These are phyloP conservation scores for Bathelium albidoporum DNA, from an alignment of 495 filamentous ascomycete genomes.

Conservation along the genomic window DNA sequence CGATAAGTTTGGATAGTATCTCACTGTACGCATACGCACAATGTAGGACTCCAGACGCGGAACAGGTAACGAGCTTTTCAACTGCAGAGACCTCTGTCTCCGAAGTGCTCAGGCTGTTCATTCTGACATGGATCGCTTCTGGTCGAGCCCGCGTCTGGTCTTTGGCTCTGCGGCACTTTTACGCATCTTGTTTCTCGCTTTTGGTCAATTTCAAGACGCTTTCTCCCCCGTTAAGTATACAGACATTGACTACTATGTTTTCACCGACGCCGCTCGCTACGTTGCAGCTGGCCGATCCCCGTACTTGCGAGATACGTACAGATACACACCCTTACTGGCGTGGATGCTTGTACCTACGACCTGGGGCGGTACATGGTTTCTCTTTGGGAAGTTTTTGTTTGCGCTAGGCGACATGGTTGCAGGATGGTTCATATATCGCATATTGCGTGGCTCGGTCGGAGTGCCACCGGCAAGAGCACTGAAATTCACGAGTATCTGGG, in stretches of 20 bases:
- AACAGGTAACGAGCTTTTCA: too few species aligned
- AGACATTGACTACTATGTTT: constrained; percentile 97
- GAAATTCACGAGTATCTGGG: constrained; percentile 73
- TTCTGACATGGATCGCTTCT: constrained; percentile 27
- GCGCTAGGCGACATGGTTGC: constrained; percentile 72
- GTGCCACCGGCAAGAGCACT: constrained; percentile 48
- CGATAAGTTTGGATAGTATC: too few species aligned
- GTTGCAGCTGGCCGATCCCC: constrained; percentile 55
- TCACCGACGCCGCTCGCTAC: constrained; percentile 90
- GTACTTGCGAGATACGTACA: constrained; percentile 85
- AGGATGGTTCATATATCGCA: constrained; percentile 70
- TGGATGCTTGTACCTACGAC: constrained; percentile 82
- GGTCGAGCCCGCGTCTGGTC: constrained; percentile 39
- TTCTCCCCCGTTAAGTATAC: constrained; percentile 90
- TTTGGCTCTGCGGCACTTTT: constrained; percentile 60
- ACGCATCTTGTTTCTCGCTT: constrained; percentile 61
- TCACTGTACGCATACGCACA: too few species aligned
- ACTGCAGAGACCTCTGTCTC: too few species aligned
- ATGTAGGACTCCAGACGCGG: too few species aligned
- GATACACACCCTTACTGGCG: constrained; percentile 87
- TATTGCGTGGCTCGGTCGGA: constrained; percentile 39
- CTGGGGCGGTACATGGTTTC: constrained; percentile 54
- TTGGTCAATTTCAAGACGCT: constrained; percentile 85
- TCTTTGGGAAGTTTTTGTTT: constrained; percentile 82
- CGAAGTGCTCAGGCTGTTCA: neutral